These are phyloP conservation scores for Adansonia digitata DNA, from an alignment of 345 rosid species.

Conservation along the genomic window DNA sequence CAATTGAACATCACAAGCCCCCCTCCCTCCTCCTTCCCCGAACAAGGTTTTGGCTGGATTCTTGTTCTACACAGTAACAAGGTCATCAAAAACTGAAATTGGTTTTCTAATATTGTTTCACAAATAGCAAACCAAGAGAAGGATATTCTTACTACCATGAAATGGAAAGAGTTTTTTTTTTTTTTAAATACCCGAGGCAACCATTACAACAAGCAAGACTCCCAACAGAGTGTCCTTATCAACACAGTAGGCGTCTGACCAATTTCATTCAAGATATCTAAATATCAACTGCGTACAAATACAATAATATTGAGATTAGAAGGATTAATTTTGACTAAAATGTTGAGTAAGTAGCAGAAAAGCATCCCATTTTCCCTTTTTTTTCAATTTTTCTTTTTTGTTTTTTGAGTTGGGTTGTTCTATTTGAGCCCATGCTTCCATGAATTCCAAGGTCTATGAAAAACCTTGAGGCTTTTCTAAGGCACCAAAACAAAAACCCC, in stretches of 20 bases:
- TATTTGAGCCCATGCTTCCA: constrained; percentile 94
- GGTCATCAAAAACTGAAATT: background rate
- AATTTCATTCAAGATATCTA: constrained; percentile 68
- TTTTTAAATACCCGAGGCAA: constrained; percentile 58
- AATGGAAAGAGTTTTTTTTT: no score
- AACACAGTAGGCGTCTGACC: constrained; percentile 70
- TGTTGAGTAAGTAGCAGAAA: background rate
- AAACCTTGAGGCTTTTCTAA: constrained; percentile 77
- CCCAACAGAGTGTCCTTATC: constrained; percentile 89
- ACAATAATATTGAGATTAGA: background rate
- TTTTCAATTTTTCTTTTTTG: no score
- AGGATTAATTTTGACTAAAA: background rate
- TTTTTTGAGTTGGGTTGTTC: background rate
- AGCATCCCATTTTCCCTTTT: no score
- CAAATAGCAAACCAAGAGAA: background rate
- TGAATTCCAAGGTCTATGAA: constrained; percentile 57
- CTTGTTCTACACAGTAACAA: no score
- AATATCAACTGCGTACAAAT: constrained; percentile 61
- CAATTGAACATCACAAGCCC: constrained; percentile 86
- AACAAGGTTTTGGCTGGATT: constrained; percentile 41
- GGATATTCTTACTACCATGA: background rate
- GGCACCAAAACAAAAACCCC: constrained; percentile 80
- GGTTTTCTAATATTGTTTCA: background rate
- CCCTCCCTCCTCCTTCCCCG: no score
- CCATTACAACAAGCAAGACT: constrained; percentile 94